Base-by-base conservation (phyloP, 2,329 filamentous ascomycete genomes). In the Arthrinium phaeospermum region DNA sequence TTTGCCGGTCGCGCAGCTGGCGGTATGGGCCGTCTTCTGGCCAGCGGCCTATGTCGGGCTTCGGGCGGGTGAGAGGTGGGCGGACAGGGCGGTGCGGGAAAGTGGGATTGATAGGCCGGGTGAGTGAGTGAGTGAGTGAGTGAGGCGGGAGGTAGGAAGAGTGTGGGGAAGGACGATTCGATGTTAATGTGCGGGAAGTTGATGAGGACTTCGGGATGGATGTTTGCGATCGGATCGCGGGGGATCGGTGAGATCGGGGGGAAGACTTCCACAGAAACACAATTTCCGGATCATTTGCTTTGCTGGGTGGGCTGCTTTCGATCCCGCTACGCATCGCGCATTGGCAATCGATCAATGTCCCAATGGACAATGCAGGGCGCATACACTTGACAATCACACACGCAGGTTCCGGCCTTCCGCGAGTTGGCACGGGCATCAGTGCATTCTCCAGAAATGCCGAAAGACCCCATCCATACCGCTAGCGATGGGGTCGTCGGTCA, bases 21-120 rank as follows among this genome's bases (percentile, higher is more conserved):
- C 69, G 30, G 72, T 73, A 27, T 73, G 69, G 72, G 72, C 72
- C 49, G 70, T 73, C 67, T 73, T 73, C 30, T 73, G 69, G 72
- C 70, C 72, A 2, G 70, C 72, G 47, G 72, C 69, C 16, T 67
- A 71, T 41, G 51, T 67, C 8, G 70, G 57, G 10, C 49, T 73
- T 22, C 34, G 72, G 24, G 51, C 72, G 30, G 72, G 64, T 4
- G 51, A 67, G 49, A 73, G 71, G 70, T 69, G 72, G 72, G 70
- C 72, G 7, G 72, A 73, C 5, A n/a, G n/a, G 19, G 12, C 30
- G 47, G 72, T 73, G 12, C 47, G 47, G 44, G 68, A 71, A 45
- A 68, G 69, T 10, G 72, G 72, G 19, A 41, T 71, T 27, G 70
- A 73, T n/a, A 47, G 30, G 19, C 72, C 69, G 10, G 34, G 49